Base-by-base conservation (phyloP, 2,329 filamentous ascomycete species). In the Clonostachys rosea region DNA sequence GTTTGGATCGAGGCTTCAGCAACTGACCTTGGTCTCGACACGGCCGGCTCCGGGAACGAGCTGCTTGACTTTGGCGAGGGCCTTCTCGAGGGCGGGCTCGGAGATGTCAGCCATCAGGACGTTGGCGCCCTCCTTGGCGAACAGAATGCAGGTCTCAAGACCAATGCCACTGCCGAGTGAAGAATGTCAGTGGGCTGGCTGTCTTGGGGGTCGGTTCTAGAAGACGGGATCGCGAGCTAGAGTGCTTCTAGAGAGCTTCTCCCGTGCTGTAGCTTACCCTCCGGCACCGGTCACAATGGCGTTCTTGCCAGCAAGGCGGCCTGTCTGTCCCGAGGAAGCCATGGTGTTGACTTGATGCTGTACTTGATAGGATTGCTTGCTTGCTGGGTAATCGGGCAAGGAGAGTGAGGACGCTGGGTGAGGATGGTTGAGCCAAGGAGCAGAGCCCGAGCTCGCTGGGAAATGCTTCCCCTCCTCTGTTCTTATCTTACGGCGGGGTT, bases 81-180 rank as follows among this genome's bases (percentile, higher is more conserved):
- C 90, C 63, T 84, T 89, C 49, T 87, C 85, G 37, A 96, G 81
- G 2, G 89, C 89, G 6, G 84, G 81, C 41, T 76, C 79, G 5
- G 89, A 92, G 56, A 95, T 89, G 62, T 96, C 91, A 51, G 87
- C 81, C 81, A 96, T 84, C 54, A 96, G 73, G 48, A 96, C 83
- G 52, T 81, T 86, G 60, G 90, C 91, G 52, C 91, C 91, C 73
- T 96, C 91, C 54, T 87, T 87, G 50, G 85, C 86, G 62, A 96
- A 95, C 49, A 96, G 86, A 56, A 96, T 91, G 47, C 81, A 81
- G 3, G 91, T 96, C 73, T 96, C 91, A 43, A 96, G 86, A 55
- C 91, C 91, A 61, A 96, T 96, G 61, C 91, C 91, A 61, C 91
- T 91, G 9, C 6, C 24, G 9, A 30, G 4, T 30, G 3, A 4